Evolutionary conservation across 768 basidiomycete genomes (phyloP), one percentile per base, ranked within the genome.

Genomic region (Peribolospora kevripleyi): DNA sequence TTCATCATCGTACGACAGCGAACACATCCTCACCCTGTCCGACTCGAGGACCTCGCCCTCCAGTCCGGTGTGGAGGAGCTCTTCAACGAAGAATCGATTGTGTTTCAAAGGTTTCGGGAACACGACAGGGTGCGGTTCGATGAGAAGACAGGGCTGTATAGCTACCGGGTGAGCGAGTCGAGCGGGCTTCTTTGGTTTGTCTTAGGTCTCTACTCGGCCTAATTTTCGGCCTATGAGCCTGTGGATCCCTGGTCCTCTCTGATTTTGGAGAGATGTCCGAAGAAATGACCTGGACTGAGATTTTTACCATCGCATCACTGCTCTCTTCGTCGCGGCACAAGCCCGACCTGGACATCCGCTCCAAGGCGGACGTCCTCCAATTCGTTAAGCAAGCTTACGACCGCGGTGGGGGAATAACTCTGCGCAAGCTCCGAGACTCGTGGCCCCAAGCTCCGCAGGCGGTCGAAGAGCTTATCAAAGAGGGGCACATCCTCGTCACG

Each of bases 401-500:
- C 39, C 80, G 80, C 61, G 85, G 84, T 8, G 81, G 84, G 3
- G 86, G 86, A 3, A 77, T 91, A 40, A 76, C 84, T 10, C 80
- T 91, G 40, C 77, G 84, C 14, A 74, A 78, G 1, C 70, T 93
- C 46, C 86, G 88, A 63, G 86, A 91, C 65, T 81, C 82, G 10
- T 93, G 87, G 85, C 82, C 84, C 61, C 82, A 84, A 60, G 82
- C 86, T 0, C 80, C 81, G 1, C 69, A 73, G 48, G 83, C 82
- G 0, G 79, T 90, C 48, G 84, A 87, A 64, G 84, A 88, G 66
- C 72, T 90, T n/a, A 84, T 86, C 65, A 76, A 81, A 63, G 81
- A 84, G 61, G 85, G 84, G 0, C 82, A 86, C 55, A 83, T 87
- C 1, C 73, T 87, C 46, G 82, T 86, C n/a, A 88, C 82, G 13